Base-by-base conservation (phyloP, 305 asterid genomes). In the Rubia peregrina region DNA sequence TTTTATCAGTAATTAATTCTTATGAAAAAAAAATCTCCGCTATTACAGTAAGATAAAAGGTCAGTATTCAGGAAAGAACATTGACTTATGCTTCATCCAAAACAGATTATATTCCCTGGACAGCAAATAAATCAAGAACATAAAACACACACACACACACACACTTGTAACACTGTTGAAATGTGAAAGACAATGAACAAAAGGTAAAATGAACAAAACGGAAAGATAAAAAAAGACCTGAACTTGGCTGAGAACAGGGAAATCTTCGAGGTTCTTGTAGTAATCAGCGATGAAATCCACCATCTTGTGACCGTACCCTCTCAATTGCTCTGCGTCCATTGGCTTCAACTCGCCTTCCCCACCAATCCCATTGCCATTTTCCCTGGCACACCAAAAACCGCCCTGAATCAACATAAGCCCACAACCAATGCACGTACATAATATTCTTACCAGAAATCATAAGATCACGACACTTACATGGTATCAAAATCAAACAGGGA, bases 251-350 rank as follows among this genome's bases (percentile, higher is more conserved):
- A 88, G 90, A 81, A 93, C 97, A 30, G 97, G 96, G 80, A 81
- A 88, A 67, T 62, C 80, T 64, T 93, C 97, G 53, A 93, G 87
- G 79, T 85, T 82, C 74, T 89, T 88, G 86, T 93, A 93, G 70
- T 93, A 93, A 81, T 93, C 98, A 74, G 98, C 96, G 66, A 93
- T 85, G 84, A 93, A 93, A 79, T 93, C 98, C 30, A 91, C 97
- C 98, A 93, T 91, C 76, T 84, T 76, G 86, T 93, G 98, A 57
- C 84, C 97, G 73, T 70, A 77, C 79, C 89, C 98, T 78, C 97
- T 85, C 77, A 93, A 73, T 74, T 91, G 97, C 68, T 93, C 97
- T 0, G 97, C 81, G 70, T 91, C 95, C 97, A 93, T 93, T 68
- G 96, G 88, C 90, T 91, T 91, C 86, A 93, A 78, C 70, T 61